Conservation (phyloP, 192 early-diverging fungal species). For the Dissophora globulifera region DNA sequence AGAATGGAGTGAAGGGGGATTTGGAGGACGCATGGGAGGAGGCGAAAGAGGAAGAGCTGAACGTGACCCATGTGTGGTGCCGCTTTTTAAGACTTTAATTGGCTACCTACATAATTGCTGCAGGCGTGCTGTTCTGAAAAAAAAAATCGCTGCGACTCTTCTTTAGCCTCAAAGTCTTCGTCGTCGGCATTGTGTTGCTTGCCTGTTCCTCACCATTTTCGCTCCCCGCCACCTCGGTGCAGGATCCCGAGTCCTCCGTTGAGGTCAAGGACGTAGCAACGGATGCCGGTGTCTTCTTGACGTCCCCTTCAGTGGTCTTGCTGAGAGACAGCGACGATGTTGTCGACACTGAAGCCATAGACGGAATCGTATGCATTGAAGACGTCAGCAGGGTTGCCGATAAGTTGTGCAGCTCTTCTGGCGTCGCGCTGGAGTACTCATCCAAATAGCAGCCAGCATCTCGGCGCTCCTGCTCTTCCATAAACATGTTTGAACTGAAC, state of each 20-base stretch:
- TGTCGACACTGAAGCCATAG: background rate
- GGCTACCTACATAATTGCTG: slow-evolving; percentile 38
- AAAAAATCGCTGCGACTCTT: slow-evolving; percentile 53
- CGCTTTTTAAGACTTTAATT: no score
- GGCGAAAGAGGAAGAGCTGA: no score
- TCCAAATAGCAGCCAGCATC: slow-evolving; percentile 43
- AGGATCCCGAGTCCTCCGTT: background rate
- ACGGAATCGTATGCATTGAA: slow-evolving; percentile 32
- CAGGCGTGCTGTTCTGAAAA: slow-evolving; percentile 48
- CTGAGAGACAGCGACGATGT: background rate
- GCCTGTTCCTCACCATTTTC: background rate
- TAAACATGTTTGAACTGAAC: slow-evolving; percentile 38
- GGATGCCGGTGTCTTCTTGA: background rate
- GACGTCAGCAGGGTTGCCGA: slow-evolving; percentile 14
- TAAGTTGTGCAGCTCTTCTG: slow-evolving; percentile 20
- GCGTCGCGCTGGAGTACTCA: slow-evolving; percentile 26
- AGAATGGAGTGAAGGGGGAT: no score
- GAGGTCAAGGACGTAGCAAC: background rate
- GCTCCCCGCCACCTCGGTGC: background rate
- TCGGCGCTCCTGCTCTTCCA: slow-evolving; percentile 42
- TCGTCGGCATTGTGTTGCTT: no score
- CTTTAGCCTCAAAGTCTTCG: slow-evolving; percentile 17
- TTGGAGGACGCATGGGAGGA: no score
- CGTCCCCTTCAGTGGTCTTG: background rate
- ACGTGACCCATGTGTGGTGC: no score